Conservation (phyloP, 139 green algal genomes). For the Gonium pectorale region DNA sequence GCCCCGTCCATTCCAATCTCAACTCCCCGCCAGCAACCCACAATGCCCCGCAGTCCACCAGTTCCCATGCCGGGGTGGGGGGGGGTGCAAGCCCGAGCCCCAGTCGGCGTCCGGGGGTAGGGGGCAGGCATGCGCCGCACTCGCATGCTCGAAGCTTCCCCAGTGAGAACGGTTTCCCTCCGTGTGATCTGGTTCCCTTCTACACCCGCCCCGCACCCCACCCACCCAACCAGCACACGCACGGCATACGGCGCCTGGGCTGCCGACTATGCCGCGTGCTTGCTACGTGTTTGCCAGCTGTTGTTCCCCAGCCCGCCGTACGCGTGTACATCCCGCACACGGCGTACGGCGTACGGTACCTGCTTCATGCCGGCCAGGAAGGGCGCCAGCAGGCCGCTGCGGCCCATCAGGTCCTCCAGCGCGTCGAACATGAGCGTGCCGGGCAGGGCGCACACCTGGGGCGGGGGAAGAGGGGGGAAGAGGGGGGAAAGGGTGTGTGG, state of each 20-base stretch:
- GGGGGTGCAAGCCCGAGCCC: too few species aligned
- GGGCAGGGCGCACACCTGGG: constrained; percentile 11
- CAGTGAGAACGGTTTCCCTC: too few species aligned
- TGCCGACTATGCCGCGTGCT: not conserved
- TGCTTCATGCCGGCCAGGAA: not conserved
- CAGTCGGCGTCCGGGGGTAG: too few species aligned
- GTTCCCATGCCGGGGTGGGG: too few species aligned
- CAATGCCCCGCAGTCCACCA: too few species aligned
- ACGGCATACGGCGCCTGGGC: not conserved
- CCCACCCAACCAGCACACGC: not conserved
- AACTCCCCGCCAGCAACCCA: too few species aligned
- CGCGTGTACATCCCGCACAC: not conserved
- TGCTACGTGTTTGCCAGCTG: not conserved
- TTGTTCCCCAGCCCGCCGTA: not conserved
- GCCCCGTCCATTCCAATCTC: too few species aligned
- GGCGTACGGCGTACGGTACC: too few species aligned
- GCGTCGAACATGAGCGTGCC: constrained; percentile 26
- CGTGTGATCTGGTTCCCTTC: not conserved
- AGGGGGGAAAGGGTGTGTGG: not conserved
- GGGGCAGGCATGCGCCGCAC: too few species aligned
- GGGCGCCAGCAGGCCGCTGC: constrained; percentile 20
- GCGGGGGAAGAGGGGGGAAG: not conserved
- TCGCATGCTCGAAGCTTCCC: too few species aligned
- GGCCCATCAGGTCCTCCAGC: constrained; percentile 34
- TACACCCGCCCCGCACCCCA: not conserved